A percentile compares a stretch with the other conserved stretches of the same genome.
Conservation (phyloP, 2,329 filamentous ascomycete species). For the Cercospora janseana region DNA sequence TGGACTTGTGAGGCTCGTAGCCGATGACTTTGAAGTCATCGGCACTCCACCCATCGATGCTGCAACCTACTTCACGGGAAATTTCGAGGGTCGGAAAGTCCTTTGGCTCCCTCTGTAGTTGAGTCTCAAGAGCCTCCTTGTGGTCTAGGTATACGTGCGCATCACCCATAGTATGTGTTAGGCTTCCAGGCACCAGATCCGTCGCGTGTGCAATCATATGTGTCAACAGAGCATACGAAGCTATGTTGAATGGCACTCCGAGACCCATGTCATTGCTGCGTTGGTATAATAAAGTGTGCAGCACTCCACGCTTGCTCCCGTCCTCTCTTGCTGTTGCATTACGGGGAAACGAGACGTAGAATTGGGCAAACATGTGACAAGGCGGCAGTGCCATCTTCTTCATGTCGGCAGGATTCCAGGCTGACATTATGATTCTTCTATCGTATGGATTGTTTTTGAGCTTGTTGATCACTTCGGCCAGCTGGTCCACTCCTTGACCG, state of each 20-base stretch:
- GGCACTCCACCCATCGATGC: constrained; percentile 84
- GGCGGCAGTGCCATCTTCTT: constrained; percentile 87
- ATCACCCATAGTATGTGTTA: constrained; percentile 96
- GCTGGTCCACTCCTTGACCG: constrained; percentile 86
- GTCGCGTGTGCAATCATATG: constrained; percentile 92
- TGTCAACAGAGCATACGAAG: constrained; percentile 86
- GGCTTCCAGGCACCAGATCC: constrained; percentile 76
- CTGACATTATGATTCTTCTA: constrained; percentile 81
- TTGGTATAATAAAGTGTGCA: constrained; percentile 91
- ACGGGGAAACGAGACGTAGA: constrained; percentile 76
- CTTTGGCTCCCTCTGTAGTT: constrained; percentile 75
- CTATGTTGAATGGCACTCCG: constrained; percentile 97
- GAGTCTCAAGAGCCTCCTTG: constrained; percentile 77
- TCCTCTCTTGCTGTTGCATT: constrained; percentile 31
- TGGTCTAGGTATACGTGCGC: constrained; percentile 97
- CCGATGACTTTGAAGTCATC: constrained; percentile 86
- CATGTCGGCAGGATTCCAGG: constrained; percentile 90
- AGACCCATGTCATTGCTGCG: constrained; percentile 95
- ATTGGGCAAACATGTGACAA: constrained; percentile 97
- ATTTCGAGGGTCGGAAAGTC: constrained; percentile 80
- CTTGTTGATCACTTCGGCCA: constrained; percentile 86
- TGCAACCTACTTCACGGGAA: constrained; percentile 62
- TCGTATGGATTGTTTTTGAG: constrained; percentile 82
- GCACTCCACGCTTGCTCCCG: constrained; percentile 57
- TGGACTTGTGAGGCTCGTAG: constrained; percentile 86